These are phyloP conservation scores for Lachnellula hyalina DNA, from an alignment of 2,329 filamentous ascomycete genomes.

Conservation along the genomic window DNA sequence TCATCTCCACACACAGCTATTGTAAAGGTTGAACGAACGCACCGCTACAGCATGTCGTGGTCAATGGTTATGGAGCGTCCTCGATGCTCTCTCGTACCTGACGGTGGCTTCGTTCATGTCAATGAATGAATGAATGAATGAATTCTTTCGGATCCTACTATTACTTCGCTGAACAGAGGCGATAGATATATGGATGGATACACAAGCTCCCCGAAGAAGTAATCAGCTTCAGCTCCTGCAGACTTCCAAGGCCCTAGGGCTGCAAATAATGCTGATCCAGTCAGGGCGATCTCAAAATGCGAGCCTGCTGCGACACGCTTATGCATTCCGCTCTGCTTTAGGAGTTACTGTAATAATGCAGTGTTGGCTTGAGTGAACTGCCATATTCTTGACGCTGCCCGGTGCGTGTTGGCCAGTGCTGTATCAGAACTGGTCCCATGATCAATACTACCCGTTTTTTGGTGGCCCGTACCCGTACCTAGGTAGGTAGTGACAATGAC, in stretches of 20 bases:
- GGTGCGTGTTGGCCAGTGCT: constrained; percentile 8
- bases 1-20: not conserved
- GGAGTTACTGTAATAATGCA: constrained; percentile 13
- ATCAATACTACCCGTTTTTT: constrained; percentile 7
- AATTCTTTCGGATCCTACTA: too few relatives aligned
- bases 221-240: constrained; percentile 14
- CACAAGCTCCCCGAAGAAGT: constrained; percentile 6
- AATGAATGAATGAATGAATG: too few relatives aligned
- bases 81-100: constrained; percentile 7
- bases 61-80: not conserved
- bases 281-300: constrained; percentile 10
- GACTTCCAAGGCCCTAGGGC: constrained; percentile 2
- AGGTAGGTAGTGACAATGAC: not conserved
- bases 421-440: constrained; percentile 21
- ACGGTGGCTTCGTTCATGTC: not conserved
- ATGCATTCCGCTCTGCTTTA: constrained; percentile 20
- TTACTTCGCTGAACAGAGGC: not conserved
- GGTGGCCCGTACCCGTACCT: not conserved
- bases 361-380: constrained; percentile 12
- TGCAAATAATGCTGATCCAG: not conserved
- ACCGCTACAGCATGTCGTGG: constrained; percentile 9
- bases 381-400: constrained; percentile 4
- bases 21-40: not conserved
- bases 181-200: not conserved
- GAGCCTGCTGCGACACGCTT: constrained; percentile 17